These are phyloP conservation scores for Rosa lucieae DNA, from an alignment of 306 rosid genomes.

Conservation along the genomic window DNA sequence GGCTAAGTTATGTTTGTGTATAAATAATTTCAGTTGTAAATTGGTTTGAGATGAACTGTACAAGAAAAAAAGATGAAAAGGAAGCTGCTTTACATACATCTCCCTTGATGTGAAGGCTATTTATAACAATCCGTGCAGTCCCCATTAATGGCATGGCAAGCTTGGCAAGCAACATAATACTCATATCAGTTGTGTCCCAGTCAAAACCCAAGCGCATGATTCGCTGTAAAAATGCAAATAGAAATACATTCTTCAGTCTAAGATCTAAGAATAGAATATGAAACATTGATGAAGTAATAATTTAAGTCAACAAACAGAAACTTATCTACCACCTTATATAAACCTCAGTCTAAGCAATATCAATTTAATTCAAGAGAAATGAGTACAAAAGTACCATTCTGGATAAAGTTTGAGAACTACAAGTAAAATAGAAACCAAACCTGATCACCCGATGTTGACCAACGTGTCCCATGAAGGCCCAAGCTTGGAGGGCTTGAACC, in stretches of 20 bases:
- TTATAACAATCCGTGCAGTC: conserved; percentile 92
- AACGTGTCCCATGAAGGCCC: conserved; percentile 83
- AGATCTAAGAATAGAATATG: background rate
- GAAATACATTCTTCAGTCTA: background rate
- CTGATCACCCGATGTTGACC: conserved; percentile 81
- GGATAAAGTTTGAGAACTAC: background rate
- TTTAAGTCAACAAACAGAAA: background rate
- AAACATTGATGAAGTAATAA: background rate
- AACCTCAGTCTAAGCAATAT: background rate
- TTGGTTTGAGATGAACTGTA: background rate
- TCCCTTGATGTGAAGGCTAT: conserved; percentile 93
- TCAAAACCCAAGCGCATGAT: conserved; percentile 79
- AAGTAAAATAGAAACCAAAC: conserved; percentile 43
- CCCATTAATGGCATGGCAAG: conserved; percentile 83
- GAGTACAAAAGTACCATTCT: background rate
- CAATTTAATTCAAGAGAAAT: background rate
- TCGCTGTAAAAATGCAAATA: conserved; percentile 51
- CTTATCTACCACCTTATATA: background rate
- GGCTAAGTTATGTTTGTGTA: background rate
- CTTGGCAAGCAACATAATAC: conserved; percentile 84
- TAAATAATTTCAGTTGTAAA: background rate
- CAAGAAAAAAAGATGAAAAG: conserved; percentile 17
- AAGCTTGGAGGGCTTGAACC: conserved; percentile 87
- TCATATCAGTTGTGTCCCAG: conserved; percentile 95
- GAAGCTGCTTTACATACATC: conserved; percentile 63